Evolutionary conservation across 139 green algal species (phyloP).

Genomic region (Raphidocelis subcapitata): DNA sequence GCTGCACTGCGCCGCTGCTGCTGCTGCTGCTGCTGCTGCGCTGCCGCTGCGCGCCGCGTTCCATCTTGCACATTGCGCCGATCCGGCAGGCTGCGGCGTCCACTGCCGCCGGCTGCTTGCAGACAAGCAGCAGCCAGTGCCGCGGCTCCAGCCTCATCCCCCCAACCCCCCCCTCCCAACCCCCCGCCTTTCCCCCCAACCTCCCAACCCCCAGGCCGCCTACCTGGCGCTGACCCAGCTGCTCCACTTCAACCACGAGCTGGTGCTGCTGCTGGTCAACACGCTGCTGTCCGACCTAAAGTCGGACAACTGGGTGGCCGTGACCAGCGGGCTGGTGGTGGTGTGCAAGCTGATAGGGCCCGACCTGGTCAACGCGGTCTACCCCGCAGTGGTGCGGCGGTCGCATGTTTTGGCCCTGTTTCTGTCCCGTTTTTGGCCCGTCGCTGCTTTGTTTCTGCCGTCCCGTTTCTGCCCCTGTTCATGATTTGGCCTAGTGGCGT

Average conservation of each 20-base stretch:
- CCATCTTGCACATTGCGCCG: not conserved
- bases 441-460: not conserved
- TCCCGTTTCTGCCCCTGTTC: not conserved
- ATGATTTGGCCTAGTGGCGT: too few relatives aligned
- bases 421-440: not conserved
- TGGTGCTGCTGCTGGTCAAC: slow-evolving; percentile 96
- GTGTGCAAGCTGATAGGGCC: slow-evolving; percentile 72
- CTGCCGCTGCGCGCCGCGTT: not conserved
- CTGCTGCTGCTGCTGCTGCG: not conserved
- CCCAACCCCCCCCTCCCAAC: too few relatives aligned
- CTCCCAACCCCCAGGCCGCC: slow-evolving; percentile 58
- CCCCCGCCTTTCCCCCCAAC: too few relatives aligned
- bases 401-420: too few relatives aligned
- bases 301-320: slow-evolving; percentile 90
- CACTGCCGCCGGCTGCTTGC: too few relatives aligned
- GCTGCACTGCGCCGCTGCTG: not conserved
- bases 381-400: slow-evolving; percentile 48
- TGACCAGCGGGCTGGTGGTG: slow-evolving; percentile 65
- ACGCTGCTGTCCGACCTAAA: slow-evolving; percentile 93
- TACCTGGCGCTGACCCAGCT: slow-evolving; percentile 94
- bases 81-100: not conserved
- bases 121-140: too few relatives aligned
- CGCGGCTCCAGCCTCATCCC: too few relatives aligned
- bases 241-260: slow-evolving; percentile 85
- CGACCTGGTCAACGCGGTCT: slow-evolving; percentile 88